Evolutionary conservation across 345 rosid species (phyloP).

Genomic region (Eucalyptus lansdowneana): DNA sequence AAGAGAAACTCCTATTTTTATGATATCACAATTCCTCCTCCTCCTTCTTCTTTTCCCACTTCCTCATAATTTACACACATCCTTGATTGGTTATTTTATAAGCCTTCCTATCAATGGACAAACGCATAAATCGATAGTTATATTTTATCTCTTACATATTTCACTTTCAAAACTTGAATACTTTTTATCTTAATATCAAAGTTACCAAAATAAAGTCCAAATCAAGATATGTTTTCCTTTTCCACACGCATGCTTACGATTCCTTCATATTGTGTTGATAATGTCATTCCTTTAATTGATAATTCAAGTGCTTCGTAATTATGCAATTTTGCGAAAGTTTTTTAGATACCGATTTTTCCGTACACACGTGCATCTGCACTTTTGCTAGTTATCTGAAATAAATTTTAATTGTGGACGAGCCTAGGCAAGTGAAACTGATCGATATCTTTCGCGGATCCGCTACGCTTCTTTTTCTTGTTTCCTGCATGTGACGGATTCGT

Average conservation of each 20-base stretch:
- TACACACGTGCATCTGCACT: background rate
- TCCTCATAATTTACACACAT: background rate
- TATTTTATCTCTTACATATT: too few relatives aligned
- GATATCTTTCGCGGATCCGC: background rate
- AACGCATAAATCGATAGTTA: background rate
- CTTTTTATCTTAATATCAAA: background rate
- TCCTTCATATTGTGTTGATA: background rate
- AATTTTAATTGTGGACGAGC: background rate
- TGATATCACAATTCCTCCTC: background rate
- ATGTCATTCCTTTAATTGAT: background rate
- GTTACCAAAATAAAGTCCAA: background rate
- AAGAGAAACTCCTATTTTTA: background rate
- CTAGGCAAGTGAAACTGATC: background rate
- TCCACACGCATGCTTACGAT: background rate
- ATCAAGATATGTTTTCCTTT: too few relatives aligned
- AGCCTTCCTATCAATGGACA: background rate
- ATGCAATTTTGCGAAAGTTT: background rate
- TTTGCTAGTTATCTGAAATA: background rate
- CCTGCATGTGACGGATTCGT: background rate
- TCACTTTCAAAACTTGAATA: background rate
- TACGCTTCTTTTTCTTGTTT: background rate
- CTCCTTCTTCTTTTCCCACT: too few relatives aligned
- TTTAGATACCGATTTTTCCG: background rate
- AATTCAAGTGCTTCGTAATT: background rate
- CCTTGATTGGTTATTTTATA: background rate